Evolutionary conservation across 2,329 filamentous ascomycete species (phyloP).

Genomic region (Pseudohalonectria lignicola): DNA sequence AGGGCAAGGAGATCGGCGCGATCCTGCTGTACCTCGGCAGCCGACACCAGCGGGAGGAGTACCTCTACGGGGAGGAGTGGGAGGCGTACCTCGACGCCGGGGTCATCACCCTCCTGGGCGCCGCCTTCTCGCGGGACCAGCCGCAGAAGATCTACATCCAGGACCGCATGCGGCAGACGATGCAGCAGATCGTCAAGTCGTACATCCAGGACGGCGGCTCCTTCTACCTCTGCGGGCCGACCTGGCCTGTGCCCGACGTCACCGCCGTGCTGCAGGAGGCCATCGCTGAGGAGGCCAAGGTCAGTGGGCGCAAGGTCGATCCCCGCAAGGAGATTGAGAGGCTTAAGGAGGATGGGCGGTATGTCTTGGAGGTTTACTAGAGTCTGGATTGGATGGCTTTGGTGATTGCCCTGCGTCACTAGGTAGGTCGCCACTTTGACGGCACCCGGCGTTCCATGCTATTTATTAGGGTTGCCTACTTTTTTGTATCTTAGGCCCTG

Average conservation of each 20-base stretch:
- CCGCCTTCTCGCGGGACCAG: constrained; percentile 94
- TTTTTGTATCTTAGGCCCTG: too few relatives aligned
- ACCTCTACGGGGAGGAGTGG: constrained; percentile 98
- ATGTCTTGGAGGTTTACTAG: constrained; percentile 95
- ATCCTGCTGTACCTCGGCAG: constrained; percentile 95
- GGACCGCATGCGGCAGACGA: constrained; percentile 87
- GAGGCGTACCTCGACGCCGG: constrained; percentile 94
- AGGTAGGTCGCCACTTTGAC: too few relatives aligned
- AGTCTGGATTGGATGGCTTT: background rate
- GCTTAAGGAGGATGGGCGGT: constrained; percentile 88
- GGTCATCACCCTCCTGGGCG: constrained; percentile 85
- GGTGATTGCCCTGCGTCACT: too few relatives aligned
- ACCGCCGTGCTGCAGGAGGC: constrained; percentile 91
- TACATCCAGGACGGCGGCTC: constrained; percentile 82
- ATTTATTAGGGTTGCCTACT: too few relatives aligned
- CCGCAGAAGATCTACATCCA: constrained; percentile 99
- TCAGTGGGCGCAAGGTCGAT: constrained; percentile 69
- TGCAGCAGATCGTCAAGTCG: constrained; percentile 71
- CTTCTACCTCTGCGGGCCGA: constrained; percentile 96
- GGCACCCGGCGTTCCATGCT: too few relatives aligned
- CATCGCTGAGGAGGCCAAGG: constrained; percentile 63
- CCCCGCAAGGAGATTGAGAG: constrained; percentile 86
- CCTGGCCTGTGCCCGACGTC: constrained; percentile 96
- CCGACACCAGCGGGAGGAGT: constrained; percentile 95
- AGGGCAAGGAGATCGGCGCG: constrained; percentile 86